A percentile compares a stretch with the other conserved stretches of the same genome.
Evolutionary conservation across 2,329 filamentous ascomycete species (phyloP).

Genomic region (Amauroascus niger): DNA sequence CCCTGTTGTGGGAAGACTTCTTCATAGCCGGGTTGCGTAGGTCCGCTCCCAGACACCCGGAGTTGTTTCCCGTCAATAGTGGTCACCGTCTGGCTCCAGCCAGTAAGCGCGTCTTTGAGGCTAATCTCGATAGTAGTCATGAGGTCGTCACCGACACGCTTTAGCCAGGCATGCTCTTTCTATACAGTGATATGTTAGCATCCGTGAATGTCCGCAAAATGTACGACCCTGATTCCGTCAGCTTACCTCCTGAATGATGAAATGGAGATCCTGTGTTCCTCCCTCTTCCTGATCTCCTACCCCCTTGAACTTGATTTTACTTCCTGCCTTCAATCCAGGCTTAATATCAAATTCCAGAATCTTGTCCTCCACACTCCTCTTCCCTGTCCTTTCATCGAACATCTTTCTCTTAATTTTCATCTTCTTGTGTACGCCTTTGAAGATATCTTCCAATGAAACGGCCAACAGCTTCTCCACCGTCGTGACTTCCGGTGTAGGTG

Average conservation of each 20-base stretch:
- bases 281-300: constrained; percentile 98
- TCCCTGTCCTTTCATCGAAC: constrained; percentile 69
- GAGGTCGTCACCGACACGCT: constrained; percentile 80
- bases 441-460: constrained; percentile 80
- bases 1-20: constrained; percentile 77
- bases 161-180: constrained; percentile 80
- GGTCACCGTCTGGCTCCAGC: constrained; percentile 81
- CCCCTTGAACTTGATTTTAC: constrained; percentile 95
- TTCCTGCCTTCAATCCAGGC: constrained; percentile 87
- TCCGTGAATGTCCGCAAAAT: not conserved
- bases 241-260: constrained; percentile 85
- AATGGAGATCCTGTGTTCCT: constrained; percentile 88
- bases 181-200: constrained; percentile 33
- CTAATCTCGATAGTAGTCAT: constrained; percentile 67
- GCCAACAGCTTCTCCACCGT: constrained; percentile 78
- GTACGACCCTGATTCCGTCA: not conserved
- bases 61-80: constrained; percentile 90
- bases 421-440: constrained; percentile 81
- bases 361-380: constrained; percentile 76
- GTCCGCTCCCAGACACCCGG: constrained; percentile 66
- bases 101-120: constrained; percentile 88
- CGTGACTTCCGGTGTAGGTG: constrained; percentile 68
- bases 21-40: constrained; percentile 72
- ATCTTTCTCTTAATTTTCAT: constrained; percentile 98
- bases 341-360: constrained; percentile 94